These are phyloP conservation scores for Prunus fruticosa DNA, from an alignment of 306 rosid species.

Conservation along the genomic window DNA sequence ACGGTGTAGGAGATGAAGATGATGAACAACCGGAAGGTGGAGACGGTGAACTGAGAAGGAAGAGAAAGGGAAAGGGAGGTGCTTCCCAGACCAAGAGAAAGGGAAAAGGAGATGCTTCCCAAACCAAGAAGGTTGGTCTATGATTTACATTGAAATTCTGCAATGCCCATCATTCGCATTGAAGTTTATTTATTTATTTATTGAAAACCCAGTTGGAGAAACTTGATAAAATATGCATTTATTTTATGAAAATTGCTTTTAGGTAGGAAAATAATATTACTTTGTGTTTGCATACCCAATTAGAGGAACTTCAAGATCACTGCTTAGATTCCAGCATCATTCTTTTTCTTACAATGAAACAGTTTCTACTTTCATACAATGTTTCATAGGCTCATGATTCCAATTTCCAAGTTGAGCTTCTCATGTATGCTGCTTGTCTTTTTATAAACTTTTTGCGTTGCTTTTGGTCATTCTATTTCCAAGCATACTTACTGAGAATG, in stretches of 20 bases:
- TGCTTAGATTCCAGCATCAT: neutral
- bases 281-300: neutral
- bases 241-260: conserved; percentile 3
- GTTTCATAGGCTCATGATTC: neutral
- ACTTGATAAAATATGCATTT: neutral
- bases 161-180: conserved; percentile 5
- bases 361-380: neutral
- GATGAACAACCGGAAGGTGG: conserved; percentile 21
- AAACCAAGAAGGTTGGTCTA: conserved; percentile 73
- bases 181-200: neutral
- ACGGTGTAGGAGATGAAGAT: neutral
- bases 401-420: neutral
- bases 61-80: conserved; percentile 34
- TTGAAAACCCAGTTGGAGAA: neutral
- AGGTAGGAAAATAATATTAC: neutral
- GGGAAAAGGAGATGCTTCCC: conserved; percentile 44
- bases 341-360: neutral
- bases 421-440: no score
- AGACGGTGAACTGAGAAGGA: conserved; percentile 15
- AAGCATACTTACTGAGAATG: neutral
- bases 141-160: neutral
- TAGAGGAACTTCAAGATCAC: neutral
- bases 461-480: neutral
- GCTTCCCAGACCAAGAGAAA: conserved; percentile 67
- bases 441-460: neutral